These are phyloP conservation scores for Ophiostoma ips DNA, from an alignment of 2,329 filamentous ascomycete genomes.

Conservation along the genomic window DNA sequence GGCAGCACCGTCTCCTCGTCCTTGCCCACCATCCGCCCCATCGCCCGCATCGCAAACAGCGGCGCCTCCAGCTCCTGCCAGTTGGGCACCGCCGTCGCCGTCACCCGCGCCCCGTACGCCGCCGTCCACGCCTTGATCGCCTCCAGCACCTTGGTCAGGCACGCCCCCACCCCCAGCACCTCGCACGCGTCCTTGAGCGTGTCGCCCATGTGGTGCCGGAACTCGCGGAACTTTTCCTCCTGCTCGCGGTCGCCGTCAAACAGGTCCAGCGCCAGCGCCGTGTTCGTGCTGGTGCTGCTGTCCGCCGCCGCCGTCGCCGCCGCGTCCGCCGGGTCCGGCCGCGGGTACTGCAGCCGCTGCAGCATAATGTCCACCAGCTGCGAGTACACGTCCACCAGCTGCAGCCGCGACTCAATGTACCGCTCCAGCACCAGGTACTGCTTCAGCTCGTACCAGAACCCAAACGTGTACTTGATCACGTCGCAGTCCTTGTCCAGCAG, in stretches of 20 bases:
- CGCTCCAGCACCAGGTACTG: constrained; percentile 85
- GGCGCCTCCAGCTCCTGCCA: constrained; percentile 97
- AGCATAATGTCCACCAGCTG: constrained; percentile 89
- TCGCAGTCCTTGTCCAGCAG: constrained; percentile 78
- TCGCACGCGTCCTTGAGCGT: constrained; percentile 95
- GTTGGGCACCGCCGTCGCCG: constrained; percentile 63
- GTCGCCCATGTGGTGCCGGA: constrained; percentile 94
- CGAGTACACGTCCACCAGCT: constrained; percentile 70
- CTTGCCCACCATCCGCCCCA: constrained; percentile 89
- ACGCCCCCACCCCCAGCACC: constrained; percentile 86
- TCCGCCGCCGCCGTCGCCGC: constrained; percentile 38
- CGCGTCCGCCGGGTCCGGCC: constrained; percentile 52
- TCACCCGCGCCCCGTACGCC: constrained; percentile 64
- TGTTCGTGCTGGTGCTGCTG: constrained; percentile 23
- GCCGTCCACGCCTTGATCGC: constrained; percentile 81
- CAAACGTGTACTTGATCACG: constrained; percentile 85
- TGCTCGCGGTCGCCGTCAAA: constrained; percentile 93
- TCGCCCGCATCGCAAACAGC: constrained; percentile 85
- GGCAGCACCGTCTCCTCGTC: constrained; percentile 80
- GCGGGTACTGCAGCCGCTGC: constrained; percentile 76
- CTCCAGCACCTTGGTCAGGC: constrained; percentile 74
- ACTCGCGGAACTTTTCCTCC: constrained; percentile 94
- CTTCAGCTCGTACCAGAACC: constrained; percentile 97
- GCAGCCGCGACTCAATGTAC: constrained; percentile 68
- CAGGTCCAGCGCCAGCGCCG: constrained; percentile 51